These are phyloP conservation scores for Anacardium occidentale DNA, from an alignment of 345 rosid genomes.

Conservation along the genomic window DNA sequence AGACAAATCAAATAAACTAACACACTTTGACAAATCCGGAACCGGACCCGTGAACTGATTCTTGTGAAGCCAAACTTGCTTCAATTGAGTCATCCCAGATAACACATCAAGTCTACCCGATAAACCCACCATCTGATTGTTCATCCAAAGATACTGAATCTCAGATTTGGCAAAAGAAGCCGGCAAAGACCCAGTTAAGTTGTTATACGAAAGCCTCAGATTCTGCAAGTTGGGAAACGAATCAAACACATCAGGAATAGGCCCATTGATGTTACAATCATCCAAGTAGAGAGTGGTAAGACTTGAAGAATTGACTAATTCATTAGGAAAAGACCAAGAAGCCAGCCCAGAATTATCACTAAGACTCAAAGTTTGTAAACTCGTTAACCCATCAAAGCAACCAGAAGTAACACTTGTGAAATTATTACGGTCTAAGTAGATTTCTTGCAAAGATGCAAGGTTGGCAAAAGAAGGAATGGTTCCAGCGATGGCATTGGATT, in stretches of 20 bases:
- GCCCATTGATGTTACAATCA: constrained; percentile 39
- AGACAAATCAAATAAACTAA: constrained; percentile 56
- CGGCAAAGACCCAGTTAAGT: constrained; percentile 67
- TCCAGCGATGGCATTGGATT: constrained; percentile 54
- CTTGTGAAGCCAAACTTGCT: constrained; percentile 68
- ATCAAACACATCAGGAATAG: constrained; percentile 58
- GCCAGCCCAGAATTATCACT: constrained; percentile 31
- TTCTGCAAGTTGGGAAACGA: constrained; percentile 43
- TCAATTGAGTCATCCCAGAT: constrained; percentile 49
- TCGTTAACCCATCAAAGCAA: constrained; percentile 61
- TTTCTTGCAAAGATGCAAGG: constrained; percentile 40
- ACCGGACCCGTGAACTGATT: constrained; percentile 70
- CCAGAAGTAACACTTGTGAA: constrained; percentile 54
- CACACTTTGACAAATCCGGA: constrained; percentile 66
- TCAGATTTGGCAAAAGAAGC: constrained; percentile 44
- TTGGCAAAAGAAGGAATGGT: constrained; percentile 58
- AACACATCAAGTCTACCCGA: constrained; percentile 60
- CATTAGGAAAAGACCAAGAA: constrained; percentile 62
- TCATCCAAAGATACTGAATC: constrained; percentile 62
- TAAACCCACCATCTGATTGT: constrained; percentile 58
- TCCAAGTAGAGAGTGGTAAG: constrained; percentile 48
- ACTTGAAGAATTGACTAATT: constrained; percentile 40
- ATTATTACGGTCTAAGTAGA: constrained; percentile 46
- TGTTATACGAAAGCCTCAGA: constrained; percentile 69
- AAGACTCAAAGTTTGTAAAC: constrained; percentile 45